These are phyloP conservation scores for Tricholomella constricta DNA, from an alignment of 768 basidiomycete genomes.

Conservation along the genomic window DNA sequence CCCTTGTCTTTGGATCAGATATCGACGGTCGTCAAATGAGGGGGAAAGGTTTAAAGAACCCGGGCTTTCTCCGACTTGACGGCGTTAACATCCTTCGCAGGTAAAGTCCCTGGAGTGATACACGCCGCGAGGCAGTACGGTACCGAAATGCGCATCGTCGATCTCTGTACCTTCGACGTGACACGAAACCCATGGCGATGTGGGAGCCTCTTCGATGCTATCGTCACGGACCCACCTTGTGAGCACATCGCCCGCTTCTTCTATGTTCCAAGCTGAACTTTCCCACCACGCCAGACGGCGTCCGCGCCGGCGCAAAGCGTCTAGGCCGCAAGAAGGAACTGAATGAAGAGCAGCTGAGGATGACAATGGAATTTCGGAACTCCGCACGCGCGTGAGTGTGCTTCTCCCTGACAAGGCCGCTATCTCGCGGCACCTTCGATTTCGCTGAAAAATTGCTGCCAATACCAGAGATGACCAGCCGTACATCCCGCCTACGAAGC, in stretches of 20 bases:
- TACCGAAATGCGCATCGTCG: conserved; percentile 69
- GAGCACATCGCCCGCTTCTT: conserved; percentile 27
- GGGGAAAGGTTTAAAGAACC: conserved; percentile 74
- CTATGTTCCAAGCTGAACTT: neutral
- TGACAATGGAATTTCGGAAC: conserved; percentile 39
- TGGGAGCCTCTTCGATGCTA: conserved; percentile 90
- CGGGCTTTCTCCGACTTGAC: neutral
- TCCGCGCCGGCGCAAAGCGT: conserved; percentile 85
- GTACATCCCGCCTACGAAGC: conserved; percentile 88
- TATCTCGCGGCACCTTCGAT: too few species aligned
- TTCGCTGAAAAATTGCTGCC: too few species aligned
- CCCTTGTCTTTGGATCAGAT: conserved; percentile 86
- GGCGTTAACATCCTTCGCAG: conserved; percentile 22
- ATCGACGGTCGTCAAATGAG: conserved; percentile 98
- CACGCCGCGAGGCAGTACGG: conserved; percentile 87
- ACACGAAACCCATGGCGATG: conserved; percentile 87
- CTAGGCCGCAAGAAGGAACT: conserved; percentile 66
- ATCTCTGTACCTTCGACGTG: conserved; percentile 91
- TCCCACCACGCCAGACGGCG: conserved; percentile 65
- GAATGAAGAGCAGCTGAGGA: conserved; percentile 36
- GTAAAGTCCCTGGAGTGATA: conserved; percentile 65
- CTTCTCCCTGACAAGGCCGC: neutral
- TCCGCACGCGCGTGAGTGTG: conserved; percentile 47
- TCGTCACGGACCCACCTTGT: conserved; percentile 95
- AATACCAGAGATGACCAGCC: conserved; percentile 54